These are phyloP conservation scores for Arthrobotrys sinensis DNA, from an alignment of 2,329 filamentous ascomycete genomes.

Conservation along the genomic window DNA sequence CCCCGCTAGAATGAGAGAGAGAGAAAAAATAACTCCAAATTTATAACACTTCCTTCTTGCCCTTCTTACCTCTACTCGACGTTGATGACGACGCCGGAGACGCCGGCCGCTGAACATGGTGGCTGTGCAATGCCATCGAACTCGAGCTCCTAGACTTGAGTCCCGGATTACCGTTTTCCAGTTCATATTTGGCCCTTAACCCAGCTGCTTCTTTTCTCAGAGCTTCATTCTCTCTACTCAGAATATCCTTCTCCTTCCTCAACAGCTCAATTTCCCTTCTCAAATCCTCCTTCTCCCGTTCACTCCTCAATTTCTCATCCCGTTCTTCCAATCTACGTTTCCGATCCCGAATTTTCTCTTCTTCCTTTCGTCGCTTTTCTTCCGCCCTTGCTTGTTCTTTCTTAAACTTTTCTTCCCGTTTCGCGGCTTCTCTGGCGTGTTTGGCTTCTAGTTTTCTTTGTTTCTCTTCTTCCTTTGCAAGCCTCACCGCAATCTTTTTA, in stretches of 20 bases:
- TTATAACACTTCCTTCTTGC: not conserved
- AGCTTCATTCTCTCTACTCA: slow-evolving; percentile 72
- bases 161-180: slow-evolving; percentile 4
- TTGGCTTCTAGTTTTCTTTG: slow-evolving; percentile 76
- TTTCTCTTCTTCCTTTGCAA: slow-evolving; percentile 75
- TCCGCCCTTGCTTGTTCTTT: slow-evolving; percentile 77
- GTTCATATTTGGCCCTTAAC: slow-evolving; percentile 45
- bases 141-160: slow-evolving; percentile 43
- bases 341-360: slow-evolving; percentile 73
- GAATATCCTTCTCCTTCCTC: slow-evolving; percentile 72
- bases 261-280: slow-evolving; percentile 72
- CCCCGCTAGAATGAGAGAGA: not conserved
- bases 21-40: not conserved
- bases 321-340: slow-evolving; percentile 72
- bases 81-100: slow-evolving; percentile 47
- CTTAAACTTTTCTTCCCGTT: slow-evolving; percentile 78
- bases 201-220: slow-evolving; percentile 71
- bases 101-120: slow-evolving; percentile 37
- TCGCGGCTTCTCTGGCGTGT: slow-evolving; percentile 76
- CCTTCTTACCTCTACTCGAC: slow-evolving; percentile 43
- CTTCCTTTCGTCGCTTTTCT: slow-evolving; percentile 76
- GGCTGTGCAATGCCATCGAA: slow-evolving; percentile 35
- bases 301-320: slow-evolving; percentile 67
- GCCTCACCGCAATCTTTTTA: slow-evolving; percentile 38
- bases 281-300: slow-evolving; percentile 69